Evolutionary conservation across 2,329 filamentous ascomycete genomes (phyloP).

Genomic region (Exophiala mesophila): DNA sequence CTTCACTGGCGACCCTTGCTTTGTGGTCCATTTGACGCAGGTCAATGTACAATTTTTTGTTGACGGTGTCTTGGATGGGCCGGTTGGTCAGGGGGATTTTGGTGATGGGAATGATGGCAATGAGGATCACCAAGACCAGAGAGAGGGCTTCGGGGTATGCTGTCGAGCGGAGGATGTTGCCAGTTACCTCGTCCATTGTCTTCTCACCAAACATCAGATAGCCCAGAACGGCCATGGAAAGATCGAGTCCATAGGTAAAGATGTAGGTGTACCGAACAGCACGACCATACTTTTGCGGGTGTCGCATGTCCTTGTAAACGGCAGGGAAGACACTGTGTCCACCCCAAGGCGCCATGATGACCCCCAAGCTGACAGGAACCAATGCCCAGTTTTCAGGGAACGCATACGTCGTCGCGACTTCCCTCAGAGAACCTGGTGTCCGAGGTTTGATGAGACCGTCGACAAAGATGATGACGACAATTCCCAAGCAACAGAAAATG

Average conservation of each 20-base stretch:
- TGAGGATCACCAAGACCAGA: constrained; percentile 76
- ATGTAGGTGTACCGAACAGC: constrained; percentile 76
- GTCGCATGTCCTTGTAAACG: constrained; percentile 70
- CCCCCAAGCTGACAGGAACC: constrained; percentile 79
- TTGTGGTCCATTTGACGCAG: constrained; percentile 37
- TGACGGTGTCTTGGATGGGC: constrained; percentile 79
- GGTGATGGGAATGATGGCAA: constrained; percentile 88
- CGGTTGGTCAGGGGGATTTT: constrained; percentile 85
- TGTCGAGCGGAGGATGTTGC: constrained; percentile 71
- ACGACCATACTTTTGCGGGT: constrained; percentile 73
- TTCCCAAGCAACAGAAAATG: constrained; percentile 84
- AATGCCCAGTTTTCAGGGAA: constrained; percentile 84
- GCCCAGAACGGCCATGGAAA: constrained; percentile 74
- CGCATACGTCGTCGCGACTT: constrained; percentile 74
- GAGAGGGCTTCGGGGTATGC: constrained; percentile 71
- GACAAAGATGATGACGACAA: constrained; percentile 75
- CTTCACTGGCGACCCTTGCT: constrained; percentile 27
- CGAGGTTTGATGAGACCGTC: constrained; percentile 82
- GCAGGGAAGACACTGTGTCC: constrained; percentile 78
- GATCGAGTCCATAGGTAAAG: constrained; percentile 82
- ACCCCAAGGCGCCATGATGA: constrained; percentile 79
- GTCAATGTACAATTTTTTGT: constrained; percentile 73
- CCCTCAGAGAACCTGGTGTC: constrained; percentile 72
- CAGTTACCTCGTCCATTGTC: constrained; percentile 84
- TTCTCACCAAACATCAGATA: constrained; percentile 90